Evolutionary conservation across 1,139 yeast species (phyloP).

Genomic region (Geotrichum macrosporum): DNA sequence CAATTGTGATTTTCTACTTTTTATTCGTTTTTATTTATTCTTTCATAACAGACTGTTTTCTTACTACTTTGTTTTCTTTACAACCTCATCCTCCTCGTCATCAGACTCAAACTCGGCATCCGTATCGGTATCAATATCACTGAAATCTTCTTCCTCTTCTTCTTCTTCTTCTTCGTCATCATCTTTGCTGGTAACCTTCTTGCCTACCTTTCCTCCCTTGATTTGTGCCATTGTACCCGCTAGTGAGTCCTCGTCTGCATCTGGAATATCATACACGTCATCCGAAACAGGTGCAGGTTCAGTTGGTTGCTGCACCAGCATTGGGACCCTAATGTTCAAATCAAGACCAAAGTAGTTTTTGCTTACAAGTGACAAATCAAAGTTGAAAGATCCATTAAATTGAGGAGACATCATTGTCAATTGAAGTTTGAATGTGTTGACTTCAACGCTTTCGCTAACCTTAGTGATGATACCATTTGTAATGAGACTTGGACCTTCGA

Average conservation of each 20-base stretch:
- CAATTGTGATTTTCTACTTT: too few relatives aligned
- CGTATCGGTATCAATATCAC: conserved; percentile 22
- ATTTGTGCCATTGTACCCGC: conserved; percentile 51
- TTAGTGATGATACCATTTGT: conserved; percentile 55
- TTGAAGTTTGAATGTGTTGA: conserved; percentile 72
- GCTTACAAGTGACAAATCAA: conserved; percentile 39
- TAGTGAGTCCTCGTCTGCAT: conserved; percentile 76
- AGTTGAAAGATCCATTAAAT: conserved; percentile 55
- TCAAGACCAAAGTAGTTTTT: conserved; percentile 42
- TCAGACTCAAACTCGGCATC: conserved; percentile 21
- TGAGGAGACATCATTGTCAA: conserved; percentile 69
- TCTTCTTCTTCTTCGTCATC: too few relatives aligned
- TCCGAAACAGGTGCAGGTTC: conserved; percentile 27
- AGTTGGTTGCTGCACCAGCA: conserved; percentile 40
- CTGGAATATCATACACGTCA: conserved; percentile 38
- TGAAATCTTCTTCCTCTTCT: conserved; percentile 21
- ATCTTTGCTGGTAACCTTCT: conserved; percentile 31
- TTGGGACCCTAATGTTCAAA: conserved; percentile 38
- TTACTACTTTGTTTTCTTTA: conserved; percentile 11
- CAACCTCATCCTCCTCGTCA: conserved; percentile 17
- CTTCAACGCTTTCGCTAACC: conserved; percentile 39
- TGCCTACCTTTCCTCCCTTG: conserved; percentile 46
- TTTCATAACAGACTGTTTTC: too few relatives aligned
- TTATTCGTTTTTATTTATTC: too few relatives aligned
- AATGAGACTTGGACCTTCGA: conserved; percentile 61